Percentiles rank a stretch among this genome's conserved stretches.
These are phyloP conservation scores for Aspergillus pseudonomiae DNA, from an alignment of 2,329 filamentous ascomycete genomes.

Conservation along the genomic window DNA sequence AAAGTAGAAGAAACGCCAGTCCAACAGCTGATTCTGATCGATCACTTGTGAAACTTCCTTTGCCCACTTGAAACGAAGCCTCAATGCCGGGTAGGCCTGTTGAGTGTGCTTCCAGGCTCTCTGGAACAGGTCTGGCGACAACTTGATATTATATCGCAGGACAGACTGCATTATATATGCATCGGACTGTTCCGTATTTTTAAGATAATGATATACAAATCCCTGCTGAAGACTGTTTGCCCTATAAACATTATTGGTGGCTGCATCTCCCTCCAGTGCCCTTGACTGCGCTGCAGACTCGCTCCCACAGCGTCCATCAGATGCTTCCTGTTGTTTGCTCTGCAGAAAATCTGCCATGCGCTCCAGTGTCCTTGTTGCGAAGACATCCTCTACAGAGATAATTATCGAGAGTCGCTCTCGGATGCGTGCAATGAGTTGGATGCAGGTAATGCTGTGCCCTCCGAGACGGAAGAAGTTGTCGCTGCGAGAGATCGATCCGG, in stretches of 20 bases:
- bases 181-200: background rate
- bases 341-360: background rate
- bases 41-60: background rate
- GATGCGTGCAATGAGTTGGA: background rate
- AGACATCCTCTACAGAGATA: background rate
- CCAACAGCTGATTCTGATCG: background rate
- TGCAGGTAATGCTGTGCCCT: background rate
- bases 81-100: background rate
- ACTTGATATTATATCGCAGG: background rate
- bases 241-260: background rate
- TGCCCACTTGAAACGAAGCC: background rate
- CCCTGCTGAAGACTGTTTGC: background rate
- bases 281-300: background rate
- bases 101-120: background rate
- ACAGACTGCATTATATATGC: background rate
- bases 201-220: background rate
- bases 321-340: background rate
- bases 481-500: background rate
- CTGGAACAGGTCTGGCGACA: background rate
- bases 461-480: background rate
- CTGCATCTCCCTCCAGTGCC: background rate
- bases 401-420: background rate
- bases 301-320: background rate
- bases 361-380: background rate
- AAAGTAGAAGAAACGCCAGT: background rate